A percentile compares a stretch with the other conserved stretches of the same genome.
Conservation (phyloP, 306 rosid species). For the Cicer bijugum region DNA sequence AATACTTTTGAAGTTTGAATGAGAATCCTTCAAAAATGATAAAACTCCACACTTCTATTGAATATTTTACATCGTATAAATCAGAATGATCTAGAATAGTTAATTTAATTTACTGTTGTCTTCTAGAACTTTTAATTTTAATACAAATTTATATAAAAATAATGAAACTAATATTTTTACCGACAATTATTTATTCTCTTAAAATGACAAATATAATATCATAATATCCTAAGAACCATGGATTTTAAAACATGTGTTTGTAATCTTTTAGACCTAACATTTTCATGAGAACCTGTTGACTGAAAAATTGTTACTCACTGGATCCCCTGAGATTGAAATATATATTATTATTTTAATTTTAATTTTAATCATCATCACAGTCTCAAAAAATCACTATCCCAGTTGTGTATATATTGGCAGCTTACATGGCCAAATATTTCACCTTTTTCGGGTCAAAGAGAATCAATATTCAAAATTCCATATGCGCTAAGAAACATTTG, state of each 20-base stretch:
- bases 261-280: too few relatives aligned
- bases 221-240: too few relatives aligned
- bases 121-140: neutral
- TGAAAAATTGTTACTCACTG: neutral
- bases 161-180: too few relatives aligned
- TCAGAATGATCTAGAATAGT: too few relatives aligned
- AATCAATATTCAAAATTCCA: slow-evolving; percentile 26
- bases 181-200: too few relatives aligned
- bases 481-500: slow-evolving; percentile 22
- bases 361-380: too few relatives aligned
- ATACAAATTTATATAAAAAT: too few relatives aligned
- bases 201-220: too few relatives aligned
- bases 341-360: too few relatives aligned
- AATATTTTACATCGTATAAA: too few relatives aligned
- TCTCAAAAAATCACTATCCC: neutral
- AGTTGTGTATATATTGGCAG: neutral
- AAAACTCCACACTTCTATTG: neutral
- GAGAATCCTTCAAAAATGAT: neutral
- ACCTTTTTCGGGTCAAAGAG: neutral
- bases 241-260: too few relatives aligned
- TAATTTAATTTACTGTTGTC: neutral
- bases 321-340: neutral
- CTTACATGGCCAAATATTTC: slow-evolving; percentile 5
- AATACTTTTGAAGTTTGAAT: neutral
- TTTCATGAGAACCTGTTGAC: too few relatives aligned